Conservation (phyloP, 176 grass and related monocot genomes). For the Alloteropsis semialata region DNA sequence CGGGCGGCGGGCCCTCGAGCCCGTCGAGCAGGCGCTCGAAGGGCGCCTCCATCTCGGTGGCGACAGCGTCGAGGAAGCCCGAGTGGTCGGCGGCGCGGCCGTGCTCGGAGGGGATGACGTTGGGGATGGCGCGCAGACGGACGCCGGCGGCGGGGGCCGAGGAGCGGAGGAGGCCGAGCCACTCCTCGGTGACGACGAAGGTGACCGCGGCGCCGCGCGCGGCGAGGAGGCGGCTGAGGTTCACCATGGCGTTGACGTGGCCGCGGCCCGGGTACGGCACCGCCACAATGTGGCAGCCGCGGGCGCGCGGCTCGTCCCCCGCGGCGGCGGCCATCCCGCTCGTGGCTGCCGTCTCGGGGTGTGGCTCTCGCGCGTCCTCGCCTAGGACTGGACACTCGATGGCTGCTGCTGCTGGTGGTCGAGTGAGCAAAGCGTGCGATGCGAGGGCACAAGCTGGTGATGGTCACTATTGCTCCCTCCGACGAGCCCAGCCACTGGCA, state of each 20-base stretch:
- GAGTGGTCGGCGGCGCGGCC: constrained; percentile 47
- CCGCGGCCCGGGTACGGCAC: constrained; percentile 66
- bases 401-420: background rate
- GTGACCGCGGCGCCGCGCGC: constrained; percentile 46
- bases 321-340: background rate
- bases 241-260: constrained; percentile 72
- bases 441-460: too few relatives aligned
- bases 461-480: too few relatives aligned
- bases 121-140: constrained; percentile 54
- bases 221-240: constrained; percentile 48
- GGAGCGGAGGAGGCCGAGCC: constrained; percentile 50
- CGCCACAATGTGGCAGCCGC: constrained; percentile 50
- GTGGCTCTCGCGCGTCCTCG: background rate
- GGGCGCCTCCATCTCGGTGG: constrained; percentile 48
- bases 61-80: constrained; percentile 63
- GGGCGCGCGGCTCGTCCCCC: background rate
- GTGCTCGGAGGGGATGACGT: constrained; percentile 68
- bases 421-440: background rate
- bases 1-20: constrained; percentile 30
- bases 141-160: constrained; percentile 11
- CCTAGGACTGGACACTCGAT: background rate
- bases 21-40: constrained; percentile 55
- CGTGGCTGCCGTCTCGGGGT: background rate
- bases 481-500: too few relatives aligned
- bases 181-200: constrained; percentile 68